A percentile compares a stretch with the other conserved stretches of the same genome.
phyloP scores from a whole-genome alignment of 2,329 filamentous ascomycete species.

The Alternaria novae-zelandiae region DNA sequence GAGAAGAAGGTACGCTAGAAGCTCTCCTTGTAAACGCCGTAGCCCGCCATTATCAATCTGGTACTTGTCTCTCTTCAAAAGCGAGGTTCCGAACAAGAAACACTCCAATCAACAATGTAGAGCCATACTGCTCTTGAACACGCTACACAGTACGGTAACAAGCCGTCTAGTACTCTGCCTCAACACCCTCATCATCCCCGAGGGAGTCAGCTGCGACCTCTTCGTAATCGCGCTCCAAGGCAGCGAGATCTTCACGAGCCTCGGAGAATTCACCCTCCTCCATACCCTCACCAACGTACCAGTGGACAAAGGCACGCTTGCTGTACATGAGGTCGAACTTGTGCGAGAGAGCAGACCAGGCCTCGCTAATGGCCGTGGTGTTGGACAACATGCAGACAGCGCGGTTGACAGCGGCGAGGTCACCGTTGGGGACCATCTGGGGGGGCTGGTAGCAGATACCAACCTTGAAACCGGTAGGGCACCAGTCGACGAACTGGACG shows the following conservation, averaged over 20 bases:
- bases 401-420: conserved; percentile 96
- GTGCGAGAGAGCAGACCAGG: conserved; percentile 92
- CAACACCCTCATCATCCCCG: conserved; percentile 81
- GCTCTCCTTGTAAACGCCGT: conserved; percentile 27
- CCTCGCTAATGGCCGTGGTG: conserved; percentile 98
- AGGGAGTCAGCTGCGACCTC: conserved; percentile 96
- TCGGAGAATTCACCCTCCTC: conserved; percentile 99
- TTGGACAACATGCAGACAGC: conserved; percentile 99
- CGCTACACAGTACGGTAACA: conserved; percentile 22
- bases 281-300: conserved; percentile 99
- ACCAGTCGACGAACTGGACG: conserved; percentile 99
- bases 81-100: conserved; percentile 26
- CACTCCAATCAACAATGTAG: conserved; percentile 38
- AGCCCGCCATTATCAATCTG: conserved; percentile 25
- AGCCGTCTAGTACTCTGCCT: conserved; percentile 83
- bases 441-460: conserved; percentile 99
- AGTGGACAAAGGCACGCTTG: conserved; percentile 99
- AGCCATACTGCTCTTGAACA: conserved; percentile 28
- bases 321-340: conserved; percentile 99
- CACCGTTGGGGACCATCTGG: conserved; percentile 93
- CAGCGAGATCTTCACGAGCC: conserved; percentile 97
- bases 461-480: conserved; percentile 99
- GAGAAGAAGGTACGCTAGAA: conserved; percentile 20
- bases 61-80: conserved; percentile 23
- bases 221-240: conserved; percentile 95